Evolutionary conservation across 163 green algal species (phyloP).

Genomic region (Scenedesmus sp.): DNA sequence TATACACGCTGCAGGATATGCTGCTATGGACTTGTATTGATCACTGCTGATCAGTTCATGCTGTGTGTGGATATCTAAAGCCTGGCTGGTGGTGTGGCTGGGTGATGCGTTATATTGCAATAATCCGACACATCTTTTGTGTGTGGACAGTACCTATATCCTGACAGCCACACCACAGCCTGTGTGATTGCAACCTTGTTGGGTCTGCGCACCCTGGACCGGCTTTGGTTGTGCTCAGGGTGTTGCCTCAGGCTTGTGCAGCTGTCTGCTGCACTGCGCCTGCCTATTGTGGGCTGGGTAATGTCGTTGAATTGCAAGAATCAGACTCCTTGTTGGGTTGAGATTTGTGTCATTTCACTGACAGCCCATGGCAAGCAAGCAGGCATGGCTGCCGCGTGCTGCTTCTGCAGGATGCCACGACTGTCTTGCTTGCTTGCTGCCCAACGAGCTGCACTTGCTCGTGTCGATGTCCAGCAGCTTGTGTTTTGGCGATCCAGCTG

Average conservation of each 20-base stretch:
- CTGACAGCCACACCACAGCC: constrained; percentile 57
- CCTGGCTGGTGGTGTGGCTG: constrained; percentile 33
- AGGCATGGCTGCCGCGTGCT: neutral
- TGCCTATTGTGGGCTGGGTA: constrained; percentile 50
- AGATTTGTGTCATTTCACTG: constrained; percentile 68
- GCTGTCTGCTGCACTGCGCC: neutral
- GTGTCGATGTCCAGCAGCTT: too few species aligned
- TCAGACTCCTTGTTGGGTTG: constrained; percentile 35
- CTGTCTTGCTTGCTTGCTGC: neutral
- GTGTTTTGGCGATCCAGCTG: too few species aligned
- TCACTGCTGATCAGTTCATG: neutral
- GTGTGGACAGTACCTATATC: constrained; percentile 65
- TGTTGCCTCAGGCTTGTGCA: too few species aligned
- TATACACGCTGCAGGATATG: too few species aligned
- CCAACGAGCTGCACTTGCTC: neutral
- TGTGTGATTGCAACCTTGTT: neutral
- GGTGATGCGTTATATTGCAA: constrained; percentile 67
- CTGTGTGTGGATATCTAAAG: neutral
- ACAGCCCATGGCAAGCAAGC: constrained; percentile 38
- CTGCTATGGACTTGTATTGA: too few species aligned
- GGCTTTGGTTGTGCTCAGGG: too few species aligned
- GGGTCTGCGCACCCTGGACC: too few species aligned
- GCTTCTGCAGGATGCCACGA: neutral
- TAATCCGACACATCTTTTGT: constrained; percentile 54
- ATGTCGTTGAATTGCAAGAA: constrained; percentile 67